These are phyloP conservation scores for Helotiales sp. DNA, from an alignment of 2,329 filamentous ascomycete genomes.

Conservation along the genomic window DNA sequence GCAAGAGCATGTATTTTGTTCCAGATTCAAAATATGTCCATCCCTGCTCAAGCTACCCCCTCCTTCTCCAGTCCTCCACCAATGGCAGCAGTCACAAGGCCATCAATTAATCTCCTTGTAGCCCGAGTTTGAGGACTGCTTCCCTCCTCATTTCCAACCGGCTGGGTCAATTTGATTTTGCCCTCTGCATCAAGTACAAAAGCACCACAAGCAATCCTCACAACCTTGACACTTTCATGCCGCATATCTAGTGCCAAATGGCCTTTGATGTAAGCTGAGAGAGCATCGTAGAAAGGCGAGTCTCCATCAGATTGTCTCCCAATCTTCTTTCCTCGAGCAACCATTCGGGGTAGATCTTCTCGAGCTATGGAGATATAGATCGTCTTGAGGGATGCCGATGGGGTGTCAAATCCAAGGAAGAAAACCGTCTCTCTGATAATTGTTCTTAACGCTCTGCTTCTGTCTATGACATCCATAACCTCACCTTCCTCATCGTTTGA, in stretches of 20 bases:
- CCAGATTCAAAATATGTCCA: not conserved
- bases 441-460: conserved; percentile 17
- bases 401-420: conserved; percentile 31
- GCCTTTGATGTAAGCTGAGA: conserved; percentile 38
- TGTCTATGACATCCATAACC: conserved; percentile 12
- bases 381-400: conserved; percentile 37
- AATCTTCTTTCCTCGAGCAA: conserved; percentile 27
- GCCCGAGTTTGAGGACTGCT: conserved; percentile 23
- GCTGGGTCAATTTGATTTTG: conserved; percentile 40
- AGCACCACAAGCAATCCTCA: conserved; percentile 41
- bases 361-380: conserved; percentile 44
- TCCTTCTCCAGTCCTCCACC: conserved; percentile 12
- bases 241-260: conserved; percentile 43
- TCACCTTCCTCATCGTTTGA: conserved; percentile 24
- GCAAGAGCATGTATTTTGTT: too few relatives aligned
- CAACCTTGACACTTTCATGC: conserved; percentile 41
- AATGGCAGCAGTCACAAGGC: conserved; percentile 23
- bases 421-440: conserved; percentile 31
- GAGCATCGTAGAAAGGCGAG: conserved; percentile 41
- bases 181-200: conserved; percentile 42
- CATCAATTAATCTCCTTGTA: conserved; percentile 24
- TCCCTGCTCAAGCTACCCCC: not conserved
- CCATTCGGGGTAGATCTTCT: conserved; percentile 38
- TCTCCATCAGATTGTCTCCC: conserved; percentile 4
- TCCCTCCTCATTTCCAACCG: conserved; percentile 13